Percentiles rank a stretch among this genome's conserved stretches.
Conservation (phyloP, 148 eudicot species). For the Rhododendron simsii region DNA sequence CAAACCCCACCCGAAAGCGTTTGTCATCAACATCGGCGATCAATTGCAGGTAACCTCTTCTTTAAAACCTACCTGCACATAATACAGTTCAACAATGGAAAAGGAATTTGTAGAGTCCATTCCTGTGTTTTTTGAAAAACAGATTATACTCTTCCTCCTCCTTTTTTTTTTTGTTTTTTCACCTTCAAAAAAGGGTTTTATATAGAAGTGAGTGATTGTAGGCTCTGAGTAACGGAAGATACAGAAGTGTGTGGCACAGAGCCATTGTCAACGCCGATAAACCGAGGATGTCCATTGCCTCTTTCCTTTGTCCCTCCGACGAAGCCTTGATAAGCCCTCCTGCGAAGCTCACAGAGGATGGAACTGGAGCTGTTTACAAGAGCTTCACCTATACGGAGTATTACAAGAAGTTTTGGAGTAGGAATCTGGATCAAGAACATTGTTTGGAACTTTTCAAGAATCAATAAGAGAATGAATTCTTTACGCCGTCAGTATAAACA, state of each 20-base stretch:
- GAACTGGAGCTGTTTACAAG: slow-evolving; percentile 42
- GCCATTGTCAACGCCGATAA: slow-evolving; percentile 62
- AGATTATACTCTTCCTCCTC: neutral
- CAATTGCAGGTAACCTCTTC: slow-evolving; percentile 55
- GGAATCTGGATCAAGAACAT: slow-evolving; percentile 64
- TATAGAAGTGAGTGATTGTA: slow-evolving; percentile 11
- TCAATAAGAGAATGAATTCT: neutral
- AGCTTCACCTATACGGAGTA: slow-evolving; percentile 72
- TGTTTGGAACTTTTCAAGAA: slow-evolving; percentile 76
- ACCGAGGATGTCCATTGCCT: slow-evolving; percentile 70
- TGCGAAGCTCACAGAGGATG: slow-evolving; percentile 33
- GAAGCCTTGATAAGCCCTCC: slow-evolving; percentile 71
- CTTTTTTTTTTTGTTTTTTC: neutral
- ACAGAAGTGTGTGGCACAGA: slow-evolving; percentile 88
- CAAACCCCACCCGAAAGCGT: slow-evolving; percentile 69
- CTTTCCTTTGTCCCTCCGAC: slow-evolving; percentile 70
- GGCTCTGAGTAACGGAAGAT: slow-evolving; percentile 81
- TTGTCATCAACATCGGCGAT: slow-evolving; percentile 88
- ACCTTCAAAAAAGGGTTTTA: no score
- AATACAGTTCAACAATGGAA: neutral
- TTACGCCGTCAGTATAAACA: no score
- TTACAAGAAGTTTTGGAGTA: slow-evolving; percentile 77
- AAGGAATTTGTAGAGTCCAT: neutral
- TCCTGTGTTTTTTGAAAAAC: neutral
- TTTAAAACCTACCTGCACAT: neutral